Conservation (phyloP, 306 rosid genomes). For the Vigna unguiculata region DNA sequence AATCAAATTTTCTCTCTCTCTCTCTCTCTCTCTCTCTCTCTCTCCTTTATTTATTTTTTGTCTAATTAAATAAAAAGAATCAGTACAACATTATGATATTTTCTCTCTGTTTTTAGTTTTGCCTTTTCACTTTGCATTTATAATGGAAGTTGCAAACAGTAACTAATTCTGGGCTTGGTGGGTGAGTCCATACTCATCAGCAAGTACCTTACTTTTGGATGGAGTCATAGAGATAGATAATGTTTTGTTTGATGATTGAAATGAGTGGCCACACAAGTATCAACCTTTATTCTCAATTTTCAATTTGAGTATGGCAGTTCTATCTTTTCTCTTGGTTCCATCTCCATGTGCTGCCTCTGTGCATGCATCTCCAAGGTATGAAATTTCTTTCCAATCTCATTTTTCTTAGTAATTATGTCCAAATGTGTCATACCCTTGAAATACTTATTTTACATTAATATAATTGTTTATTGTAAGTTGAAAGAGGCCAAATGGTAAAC, state of each 20-base stretch:
- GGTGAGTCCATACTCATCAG: constrained; percentile 28
- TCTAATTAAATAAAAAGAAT: background rate
- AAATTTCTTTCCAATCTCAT: background rate
- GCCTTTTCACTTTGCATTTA: background rate
- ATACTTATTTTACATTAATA: background rate
- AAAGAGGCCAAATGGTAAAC: background rate
- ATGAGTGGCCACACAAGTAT: background rate
- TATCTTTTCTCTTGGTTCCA: constrained; percentile 38
- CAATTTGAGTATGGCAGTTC: constrained; percentile 38
- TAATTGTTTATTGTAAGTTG: background rate
- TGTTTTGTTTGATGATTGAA: background rate
- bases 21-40: too few relatives aligned
- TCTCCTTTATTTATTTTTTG: too few relatives aligned
- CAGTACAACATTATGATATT: background rate
- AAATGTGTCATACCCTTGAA: constrained; percentile 1
- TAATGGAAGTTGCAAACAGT: background rate
- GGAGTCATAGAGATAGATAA: constrained; percentile 14
- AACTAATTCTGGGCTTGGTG: background rate
- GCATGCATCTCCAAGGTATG: constrained; percentile 39
- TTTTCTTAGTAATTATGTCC: background rate
- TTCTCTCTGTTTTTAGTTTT: background rate
- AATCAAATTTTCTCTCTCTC: background rate
- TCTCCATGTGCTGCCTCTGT: constrained; percentile 24
- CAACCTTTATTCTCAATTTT: constrained; percentile 4
- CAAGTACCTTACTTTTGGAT: background rate